phyloP scores from a whole-genome alignment of 2,329 filamentous ascomycete genomes.

The Penicillium nordicum region DNA sequence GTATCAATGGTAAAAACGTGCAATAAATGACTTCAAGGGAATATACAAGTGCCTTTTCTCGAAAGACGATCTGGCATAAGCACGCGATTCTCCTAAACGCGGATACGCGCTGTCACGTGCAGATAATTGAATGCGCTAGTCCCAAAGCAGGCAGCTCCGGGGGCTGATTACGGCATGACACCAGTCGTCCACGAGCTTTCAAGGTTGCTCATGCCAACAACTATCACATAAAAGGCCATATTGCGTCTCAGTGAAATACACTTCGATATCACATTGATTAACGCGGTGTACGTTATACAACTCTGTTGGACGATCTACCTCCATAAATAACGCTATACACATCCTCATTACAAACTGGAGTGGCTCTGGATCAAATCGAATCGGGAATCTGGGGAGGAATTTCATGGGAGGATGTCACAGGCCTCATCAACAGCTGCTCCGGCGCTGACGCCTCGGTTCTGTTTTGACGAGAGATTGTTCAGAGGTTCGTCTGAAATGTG shows the following conservation, averaged over 20 bases:
- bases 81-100: background rate
- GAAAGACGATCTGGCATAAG: background rate
- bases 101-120: constrained; percentile 7
- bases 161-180: background rate
- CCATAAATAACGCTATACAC: background rate
- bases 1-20: background rate
- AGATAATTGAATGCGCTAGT: background rate
- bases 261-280: background rate
- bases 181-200: background rate
- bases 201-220: background rate
- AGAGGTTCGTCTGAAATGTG: constrained; percentile 53
- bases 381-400: constrained; percentile 21
- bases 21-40: background rate
- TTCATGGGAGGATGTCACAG: constrained; percentile 38
- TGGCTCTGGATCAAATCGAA: constrained; percentile 38
- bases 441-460: constrained; percentile 68
- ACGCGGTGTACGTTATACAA: background rate
- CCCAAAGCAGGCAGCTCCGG: background rate
- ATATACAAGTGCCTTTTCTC: constrained; percentile 2
- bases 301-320: background rate
- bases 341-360: constrained; percentile 35
- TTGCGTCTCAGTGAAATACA: background rate
- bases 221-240: background rate
- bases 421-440: constrained; percentile 46
- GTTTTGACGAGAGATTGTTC: constrained; percentile 67